Evolutionary conservation across 2,329 filamentous ascomycete species (phyloP).

Genomic region (Scedosporium minutisporum): DNA sequence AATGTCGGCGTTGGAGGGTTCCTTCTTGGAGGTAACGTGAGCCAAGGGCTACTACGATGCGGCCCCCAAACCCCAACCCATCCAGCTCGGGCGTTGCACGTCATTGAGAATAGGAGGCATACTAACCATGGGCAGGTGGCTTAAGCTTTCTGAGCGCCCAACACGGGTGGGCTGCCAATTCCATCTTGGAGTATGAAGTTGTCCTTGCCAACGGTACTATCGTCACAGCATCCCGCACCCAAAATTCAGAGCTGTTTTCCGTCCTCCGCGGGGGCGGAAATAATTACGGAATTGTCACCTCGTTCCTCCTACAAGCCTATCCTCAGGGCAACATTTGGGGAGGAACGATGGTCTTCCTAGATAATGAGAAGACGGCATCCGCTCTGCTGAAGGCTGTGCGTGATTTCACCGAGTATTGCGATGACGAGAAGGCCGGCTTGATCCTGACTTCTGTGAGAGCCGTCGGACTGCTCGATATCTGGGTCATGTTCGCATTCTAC

Average conservation of each 20-base stretch:
- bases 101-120: not conserved
- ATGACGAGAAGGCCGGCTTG: constrained; percentile 49
- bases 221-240: constrained; percentile 29
- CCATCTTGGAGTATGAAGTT: constrained; percentile 37
- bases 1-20: constrained; percentile 38
- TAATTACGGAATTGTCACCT: constrained; percentile 44
- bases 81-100: too few relatives aligned
- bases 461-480: constrained; percentile 35
- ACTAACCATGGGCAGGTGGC: constrained; percentile 22
- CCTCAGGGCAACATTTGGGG: constrained; percentile 31
- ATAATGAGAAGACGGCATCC: constrained; percentile 18
- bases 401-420: constrained; percentile 44
- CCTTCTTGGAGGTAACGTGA: constrained; percentile 39
- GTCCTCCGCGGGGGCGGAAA: constrained; percentile 47
- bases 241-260: constrained; percentile 39
- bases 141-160: constrained; percentile 41
- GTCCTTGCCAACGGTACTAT: constrained; percentile 41
- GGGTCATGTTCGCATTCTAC: constrained; percentile 55
- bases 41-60: too few relatives aligned
- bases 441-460: constrained; percentile 39
- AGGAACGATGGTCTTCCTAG: constrained; percentile 28
- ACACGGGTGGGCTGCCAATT: constrained; percentile 41
- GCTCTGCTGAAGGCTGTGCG: constrained; percentile 33
- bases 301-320: constrained; percentile 32
- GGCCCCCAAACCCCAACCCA: too few relatives aligned